Evolutionary conservation across 176 grass and related monocot genomes (phyloP), one percentile per base, ranked within the genome.

Genomic region (Oryza rufipogon): DNA sequence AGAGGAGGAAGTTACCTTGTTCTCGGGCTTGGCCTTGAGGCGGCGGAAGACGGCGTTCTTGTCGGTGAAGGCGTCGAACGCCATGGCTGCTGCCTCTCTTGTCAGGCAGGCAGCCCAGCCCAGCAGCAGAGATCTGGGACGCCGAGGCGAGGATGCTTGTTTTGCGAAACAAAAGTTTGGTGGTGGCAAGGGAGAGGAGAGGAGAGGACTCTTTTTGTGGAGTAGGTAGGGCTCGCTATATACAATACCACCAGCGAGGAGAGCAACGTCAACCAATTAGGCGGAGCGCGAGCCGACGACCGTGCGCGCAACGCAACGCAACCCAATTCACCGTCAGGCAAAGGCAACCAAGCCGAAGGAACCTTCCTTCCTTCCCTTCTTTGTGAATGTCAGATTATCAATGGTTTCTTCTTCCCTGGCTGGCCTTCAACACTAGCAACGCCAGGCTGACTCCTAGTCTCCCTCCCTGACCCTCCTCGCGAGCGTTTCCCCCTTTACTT

Each of bases 1-100:
- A 7, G 9, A 14, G 34, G 34, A 36, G 34, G 34, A 36, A 36
- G 34, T 36, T 4, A 36, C 92, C 82, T 94, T 94, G 89, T 94
- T 94, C 74, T 91, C 92, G 0, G 89, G 87, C 79, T 91, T 94
- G 79, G 92, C 81, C 84, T 91, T 94, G 86, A 94, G 92, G 86
- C 89, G 89, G 83, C 89, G 89, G 86, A 94, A 94, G 82, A 94
- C 74, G 86, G 86, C 83, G 86, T 87, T 89, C 86, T 91, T 94
- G 92, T 94, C 92, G 79, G 79, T 61, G 89, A 80, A 88, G 68
- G 81, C 44, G 9, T 93, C 88, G 79, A 85, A 83, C 48, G 91
- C 92, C 88, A 94, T 94, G 83, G 85, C 76, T 19, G 14, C 23
- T 0, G 17, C 3, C 11, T 41, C 39, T 41, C 39, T 7, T 8